Evolutionary conservation across 371 early-diverging fungal genomes (phyloP).

Genomic region (Agmasoma carcini): DNA sequence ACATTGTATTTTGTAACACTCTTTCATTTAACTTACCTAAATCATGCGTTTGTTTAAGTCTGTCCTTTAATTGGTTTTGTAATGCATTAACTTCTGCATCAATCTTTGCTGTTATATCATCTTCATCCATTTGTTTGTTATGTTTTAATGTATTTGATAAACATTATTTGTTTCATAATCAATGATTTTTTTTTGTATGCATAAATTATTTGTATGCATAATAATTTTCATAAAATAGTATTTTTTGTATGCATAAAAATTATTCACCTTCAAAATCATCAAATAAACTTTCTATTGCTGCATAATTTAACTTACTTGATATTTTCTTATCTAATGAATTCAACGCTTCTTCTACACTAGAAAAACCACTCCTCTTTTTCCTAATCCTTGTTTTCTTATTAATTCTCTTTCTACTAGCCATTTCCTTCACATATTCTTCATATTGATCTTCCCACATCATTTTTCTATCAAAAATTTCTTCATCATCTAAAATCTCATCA

Average conservation of each 20-base stretch:
- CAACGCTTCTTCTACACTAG: constrained; percentile 48
- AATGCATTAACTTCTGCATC: constrained; percentile 47
- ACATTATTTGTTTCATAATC: no score
- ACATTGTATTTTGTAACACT: constrained; percentile 28
- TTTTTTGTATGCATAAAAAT: no score
- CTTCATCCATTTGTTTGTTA: constrained; percentile 10
- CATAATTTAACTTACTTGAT: constrained; percentile 51
- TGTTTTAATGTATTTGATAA: background rate
- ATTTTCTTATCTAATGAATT: constrained; percentile 45
- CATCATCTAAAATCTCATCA: constrained; percentile 36
- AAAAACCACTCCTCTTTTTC: constrained; percentile 29
- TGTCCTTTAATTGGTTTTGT: constrained; percentile 45
- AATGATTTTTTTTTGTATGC: no score
- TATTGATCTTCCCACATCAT: constrained; percentile 52
- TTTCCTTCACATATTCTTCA: constrained; percentile 49
- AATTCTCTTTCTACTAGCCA: constrained; percentile 24
- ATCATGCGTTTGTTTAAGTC: constrained; percentile 45
- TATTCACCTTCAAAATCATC: constrained; percentile 18
- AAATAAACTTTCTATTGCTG: constrained; percentile 49
- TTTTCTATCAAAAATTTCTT: constrained; percentile 43
- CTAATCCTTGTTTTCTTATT: constrained; percentile 23
- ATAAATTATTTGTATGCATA: no score
- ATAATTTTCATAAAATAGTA: no score
- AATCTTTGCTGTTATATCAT: constrained; percentile 41
- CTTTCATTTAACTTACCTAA: constrained; percentile 34